Evolutionary conservation across 306 rosid genomes (phyloP), one percentile per base, ranked within the genome.

Genomic region (Comarum palustre): DNA sequence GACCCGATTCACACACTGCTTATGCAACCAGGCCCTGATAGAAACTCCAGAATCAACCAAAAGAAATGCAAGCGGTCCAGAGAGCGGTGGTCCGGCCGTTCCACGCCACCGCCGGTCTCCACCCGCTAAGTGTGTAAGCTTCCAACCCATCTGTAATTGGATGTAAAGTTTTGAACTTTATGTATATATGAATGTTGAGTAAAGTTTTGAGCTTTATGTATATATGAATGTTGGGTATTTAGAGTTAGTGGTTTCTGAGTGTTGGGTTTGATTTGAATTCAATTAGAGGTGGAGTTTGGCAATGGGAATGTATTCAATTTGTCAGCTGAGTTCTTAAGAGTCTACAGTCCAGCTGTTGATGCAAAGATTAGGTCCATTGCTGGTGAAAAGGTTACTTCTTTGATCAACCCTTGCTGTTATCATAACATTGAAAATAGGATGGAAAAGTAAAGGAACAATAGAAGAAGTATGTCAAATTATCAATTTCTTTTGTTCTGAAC

Each of bases 321-420:
- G 71, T 84, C 98, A 24, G 92, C 98, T 73, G 98, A 92, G 46
- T 90, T 90, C 80, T 85, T 92, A 52, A 87, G 98, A 87, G 75
- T 90, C 43, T 73, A 79, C 57, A 92, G 98, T 74, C 98, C 96
- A 17, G 96, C 98, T 58, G 96, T 78, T 84, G 95, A 92, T 82
- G 90, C 87, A 69, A 92, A 89, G 82, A 14, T 90, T 52, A 87
- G 90, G 82, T 84, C 96, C 68, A 84, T 92, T 58, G 89, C 89
- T 17, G 96, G 96, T 47, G 91, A 90, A 79, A 92, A 92, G 98
- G 98, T 59, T 16, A 59, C 9, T 59, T 15, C 22, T 59, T 15
- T 57, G 15, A 22, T 50, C 2, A 51, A n/a, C 15, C 31, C 31
- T 22, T 22, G 63, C 25, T 25, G 19, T 25, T 7, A 22, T 20